phyloP scores from a whole-genome alignment of 345 rosid species.

The Sapria himalayana region DNA sequence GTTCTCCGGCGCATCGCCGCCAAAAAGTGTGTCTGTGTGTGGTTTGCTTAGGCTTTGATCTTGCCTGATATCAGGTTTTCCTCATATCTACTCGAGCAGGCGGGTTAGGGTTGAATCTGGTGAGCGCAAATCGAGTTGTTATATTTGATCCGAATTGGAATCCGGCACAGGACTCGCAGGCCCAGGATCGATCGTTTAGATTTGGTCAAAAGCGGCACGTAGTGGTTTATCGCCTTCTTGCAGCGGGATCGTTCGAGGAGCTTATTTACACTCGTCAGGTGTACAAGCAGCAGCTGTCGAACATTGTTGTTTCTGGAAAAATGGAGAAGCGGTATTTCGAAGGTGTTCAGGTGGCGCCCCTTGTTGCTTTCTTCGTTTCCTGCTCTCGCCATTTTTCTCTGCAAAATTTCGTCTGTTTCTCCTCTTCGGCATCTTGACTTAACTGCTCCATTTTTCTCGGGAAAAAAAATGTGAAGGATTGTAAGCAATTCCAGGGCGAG shows the following conservation, averaged over 20 bases:
- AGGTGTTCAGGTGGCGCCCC: conserved; percentile 60
- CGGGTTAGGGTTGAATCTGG: conserved; percentile 95
- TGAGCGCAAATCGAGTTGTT: conserved; percentile 83
- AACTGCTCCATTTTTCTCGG: conserved; percentile 14
- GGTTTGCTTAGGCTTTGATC: conserved; percentile 3
- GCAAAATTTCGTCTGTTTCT: too few relatives aligned
- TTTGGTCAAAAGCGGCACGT: conserved; percentile 93
- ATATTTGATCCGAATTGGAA: conserved; percentile 97
- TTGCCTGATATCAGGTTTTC: conserved; percentile 48
- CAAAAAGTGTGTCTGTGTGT: background rate
- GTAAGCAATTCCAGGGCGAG: conserved; percentile 84
- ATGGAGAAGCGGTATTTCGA: conserved; percentile 85
- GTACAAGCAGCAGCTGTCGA: conserved; percentile 88
- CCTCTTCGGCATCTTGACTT: too few relatives aligned
- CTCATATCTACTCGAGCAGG: conserved; percentile 98
- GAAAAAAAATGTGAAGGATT: too few relatives aligned
- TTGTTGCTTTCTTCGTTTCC: background rate
- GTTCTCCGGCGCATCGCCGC: background rate
- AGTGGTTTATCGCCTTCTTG: conserved; percentile 78
- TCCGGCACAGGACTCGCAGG: conserved; percentile 86
- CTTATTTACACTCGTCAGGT: conserved; percentile 76
- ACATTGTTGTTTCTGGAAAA: conserved; percentile 89
- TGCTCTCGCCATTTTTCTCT: background rate
- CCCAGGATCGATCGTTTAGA: conserved; percentile 88
- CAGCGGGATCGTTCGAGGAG: conserved; percentile 94